Conservation (phyloP, 2,329 filamentous ascomycete genomes). For the Botrytis elliptica region DNA sequence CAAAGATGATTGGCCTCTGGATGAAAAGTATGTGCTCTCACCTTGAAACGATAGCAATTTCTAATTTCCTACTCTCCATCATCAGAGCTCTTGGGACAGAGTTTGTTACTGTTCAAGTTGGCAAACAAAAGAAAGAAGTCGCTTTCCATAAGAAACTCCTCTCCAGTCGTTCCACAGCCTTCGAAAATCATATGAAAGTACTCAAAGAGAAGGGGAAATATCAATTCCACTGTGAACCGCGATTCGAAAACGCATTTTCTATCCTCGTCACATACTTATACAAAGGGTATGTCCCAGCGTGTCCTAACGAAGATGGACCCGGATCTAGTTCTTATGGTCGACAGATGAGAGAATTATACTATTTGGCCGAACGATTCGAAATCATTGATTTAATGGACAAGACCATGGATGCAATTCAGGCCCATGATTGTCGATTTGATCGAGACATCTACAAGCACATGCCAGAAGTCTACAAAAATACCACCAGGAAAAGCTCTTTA, state of each 20-base stretch:
- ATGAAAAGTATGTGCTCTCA: slow-evolving; percentile 4
- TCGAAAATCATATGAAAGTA: slow-evolving; percentile 16
- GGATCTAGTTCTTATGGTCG: neutral
- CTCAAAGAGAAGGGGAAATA: slow-evolving; percentile 19
- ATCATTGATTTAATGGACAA: slow-evolving; percentile 21
- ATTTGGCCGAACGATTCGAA: slow-evolving; percentile 19
- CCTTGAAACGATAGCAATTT: neutral
- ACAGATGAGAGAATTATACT: slow-evolving; percentile 18
- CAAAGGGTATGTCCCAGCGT: slow-evolving; percentile 16
- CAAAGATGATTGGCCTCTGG: slow-evolving; percentile 17
- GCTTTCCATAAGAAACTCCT: slow-evolving; percentile 21
- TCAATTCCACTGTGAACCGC: slow-evolving; percentile 18
- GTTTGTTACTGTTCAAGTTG: slow-evolving; percentile 17
- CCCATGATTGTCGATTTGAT: slow-evolving; percentile 8
- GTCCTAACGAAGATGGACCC: slow-evolving; percentile 5
- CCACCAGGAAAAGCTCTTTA: slow-evolving; percentile 1
- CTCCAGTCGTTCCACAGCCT: slow-evolving; percentile 18
- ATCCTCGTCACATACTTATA: slow-evolving; percentile 19
- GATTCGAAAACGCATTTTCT: slow-evolving; percentile 18
- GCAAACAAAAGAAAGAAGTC: slow-evolving; percentile 16
- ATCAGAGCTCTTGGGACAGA: slow-evolving; percentile 13
- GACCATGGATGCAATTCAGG: slow-evolving; percentile 18
- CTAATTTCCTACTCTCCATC: neutral
- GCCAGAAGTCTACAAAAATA: slow-evolving; percentile 15
- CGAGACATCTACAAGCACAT: slow-evolving; percentile 11